phyloP scores from a whole-genome alignment of 2,329 filamentous ascomycete species.

The Periconia macrospinosa region DNA sequence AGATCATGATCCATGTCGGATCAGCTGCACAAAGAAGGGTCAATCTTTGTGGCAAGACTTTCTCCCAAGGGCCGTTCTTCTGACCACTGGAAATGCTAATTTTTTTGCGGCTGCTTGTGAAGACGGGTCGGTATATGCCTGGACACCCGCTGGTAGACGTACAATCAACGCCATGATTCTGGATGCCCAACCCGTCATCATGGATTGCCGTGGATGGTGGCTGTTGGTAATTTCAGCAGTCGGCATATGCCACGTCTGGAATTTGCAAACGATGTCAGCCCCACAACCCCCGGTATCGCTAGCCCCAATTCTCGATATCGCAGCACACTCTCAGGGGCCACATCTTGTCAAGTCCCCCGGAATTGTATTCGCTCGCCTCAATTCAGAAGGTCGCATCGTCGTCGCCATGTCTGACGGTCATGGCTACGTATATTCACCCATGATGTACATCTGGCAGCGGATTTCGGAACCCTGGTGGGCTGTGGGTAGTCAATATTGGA shows the following conservation, averaged over 20 bases:
- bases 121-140: conserved; percentile 85
- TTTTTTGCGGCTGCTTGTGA: conserved; percentile 95
- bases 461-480: conserved; percentile 99
- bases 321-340: conserved; percentile 74
- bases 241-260: conserved; percentile 92
- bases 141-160: conserved; percentile 88
- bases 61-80: conserved; percentile 80
- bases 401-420: conserved; percentile 95
- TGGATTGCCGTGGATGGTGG: conserved; percentile 89
- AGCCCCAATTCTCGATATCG: conserved; percentile 84
- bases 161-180: conserved; percentile 82
- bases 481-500: conserved; percentile 98
- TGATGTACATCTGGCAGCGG: conserved; percentile 89
- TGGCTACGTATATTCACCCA: conserved; percentile 84
- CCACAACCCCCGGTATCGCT: conserved; percentile 89
- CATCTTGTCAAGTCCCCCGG: conserved; percentile 80
- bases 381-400: conserved; percentile 81
- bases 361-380: conserved; percentile 87
- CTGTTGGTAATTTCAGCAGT: conserved; percentile 85
- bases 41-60: conserved; percentile 91
- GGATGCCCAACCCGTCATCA: conserved; percentile 89
- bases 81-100: conserved; percentile 84
- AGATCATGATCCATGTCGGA: conserved; percentile 78
- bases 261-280: conserved; percentile 77
- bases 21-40: conserved; percentile 80